Percentiles rank a stretch among this genome's conserved stretches.
Evolutionary conservation across 495 filamentous ascomycete genomes (phyloP).

Genomic region (Daldinia loculata): DNA sequence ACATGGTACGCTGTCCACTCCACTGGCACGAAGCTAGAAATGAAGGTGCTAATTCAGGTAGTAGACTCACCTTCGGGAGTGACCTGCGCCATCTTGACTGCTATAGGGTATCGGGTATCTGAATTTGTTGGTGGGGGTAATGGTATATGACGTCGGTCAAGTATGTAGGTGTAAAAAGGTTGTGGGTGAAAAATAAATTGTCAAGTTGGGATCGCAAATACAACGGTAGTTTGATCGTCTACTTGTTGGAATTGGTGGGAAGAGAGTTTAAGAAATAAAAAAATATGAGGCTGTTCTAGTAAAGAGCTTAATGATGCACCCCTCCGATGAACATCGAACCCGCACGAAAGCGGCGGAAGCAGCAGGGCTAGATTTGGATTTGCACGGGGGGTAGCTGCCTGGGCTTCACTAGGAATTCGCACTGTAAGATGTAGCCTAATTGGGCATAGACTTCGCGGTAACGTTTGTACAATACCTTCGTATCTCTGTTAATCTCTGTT

Average conservation of each 20-base stretch:
- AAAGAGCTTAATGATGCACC: constrained; percentile 38
- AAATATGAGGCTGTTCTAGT: constrained; percentile 39
- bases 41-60: neutral
- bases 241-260: constrained; percentile 27
- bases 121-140: neutral
- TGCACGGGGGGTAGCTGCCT: constrained; percentile 33
- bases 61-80: constrained; percentile 45
- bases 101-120: constrained; percentile 7
- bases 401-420: constrained; percentile 12
- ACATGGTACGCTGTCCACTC: neutral
- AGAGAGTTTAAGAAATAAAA: constrained; percentile 25
- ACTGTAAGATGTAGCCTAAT: constrained; percentile 26
- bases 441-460: neutral
- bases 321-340: constrained; percentile 40
- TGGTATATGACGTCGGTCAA: neutral
- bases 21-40: constrained; percentile 2
- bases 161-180: neutral
- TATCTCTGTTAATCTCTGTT: constrained; percentile 19
- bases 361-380: constrained; percentile 33
- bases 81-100: constrained; percentile 44
- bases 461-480: constrained; percentile 17
- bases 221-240: neutral
- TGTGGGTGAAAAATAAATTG: neutral
- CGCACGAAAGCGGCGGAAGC: constrained; percentile 43
- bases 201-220: neutral